Evolutionary conservation across 805 yeast species (phyloP).

Genomic region (Pichia kluyveri): DNA sequence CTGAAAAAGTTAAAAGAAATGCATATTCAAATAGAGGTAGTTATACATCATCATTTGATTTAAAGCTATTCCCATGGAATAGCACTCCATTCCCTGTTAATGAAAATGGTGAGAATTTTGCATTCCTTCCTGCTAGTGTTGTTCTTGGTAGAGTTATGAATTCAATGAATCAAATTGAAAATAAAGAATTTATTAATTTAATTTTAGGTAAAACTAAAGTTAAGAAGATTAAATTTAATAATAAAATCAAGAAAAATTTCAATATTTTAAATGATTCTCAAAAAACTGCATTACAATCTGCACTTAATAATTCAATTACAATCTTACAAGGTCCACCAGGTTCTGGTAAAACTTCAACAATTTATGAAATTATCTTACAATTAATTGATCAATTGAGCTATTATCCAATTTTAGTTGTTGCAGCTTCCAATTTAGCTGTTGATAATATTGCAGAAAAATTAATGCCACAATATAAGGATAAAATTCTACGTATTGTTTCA

Average conservation of each 20-base stretch:
- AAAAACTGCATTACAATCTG: conserved; percentile 57
- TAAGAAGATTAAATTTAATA: conserved; percentile 39
- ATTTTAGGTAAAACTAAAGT: conserved; percentile 23
- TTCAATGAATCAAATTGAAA: conserved; percentile 55
- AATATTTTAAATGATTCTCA: conserved; percentile 64
- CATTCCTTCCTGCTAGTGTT: conserved; percentile 51
- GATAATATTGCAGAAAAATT: conserved; percentile 70
- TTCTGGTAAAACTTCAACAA: conserved; percentile 75
- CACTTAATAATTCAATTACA: conserved; percentile 49
- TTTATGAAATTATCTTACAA: conserved; percentile 75
- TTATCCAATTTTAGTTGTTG: conserved; percentile 61
- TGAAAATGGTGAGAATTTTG: conserved; percentile 22
- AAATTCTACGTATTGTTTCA: conserved; percentile 51
- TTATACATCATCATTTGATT: conserved; percentile 28
- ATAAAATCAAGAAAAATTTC: conserved; percentile 41
- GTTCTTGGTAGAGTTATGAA: conserved; percentile 55
- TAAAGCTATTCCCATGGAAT: conserved; percentile 55
- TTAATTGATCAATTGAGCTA: conserved; percentile 49
- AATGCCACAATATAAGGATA: conserved; percentile 38
- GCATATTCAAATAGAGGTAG: conserved; percentile 6
- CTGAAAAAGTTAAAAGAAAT: conserved; percentile 10
- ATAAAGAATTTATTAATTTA: conserved; percentile 36
- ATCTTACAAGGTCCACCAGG: conserved; percentile 78
- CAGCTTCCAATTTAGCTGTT: conserved; percentile 69
- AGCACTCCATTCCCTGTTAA: conserved; percentile 20